Evolutionary conservation across 108 stramenopile genomes (phyloP), one percentile per base, ranked within the genome.

Genomic region (Cyclostephanos invisitatus): DNA sequence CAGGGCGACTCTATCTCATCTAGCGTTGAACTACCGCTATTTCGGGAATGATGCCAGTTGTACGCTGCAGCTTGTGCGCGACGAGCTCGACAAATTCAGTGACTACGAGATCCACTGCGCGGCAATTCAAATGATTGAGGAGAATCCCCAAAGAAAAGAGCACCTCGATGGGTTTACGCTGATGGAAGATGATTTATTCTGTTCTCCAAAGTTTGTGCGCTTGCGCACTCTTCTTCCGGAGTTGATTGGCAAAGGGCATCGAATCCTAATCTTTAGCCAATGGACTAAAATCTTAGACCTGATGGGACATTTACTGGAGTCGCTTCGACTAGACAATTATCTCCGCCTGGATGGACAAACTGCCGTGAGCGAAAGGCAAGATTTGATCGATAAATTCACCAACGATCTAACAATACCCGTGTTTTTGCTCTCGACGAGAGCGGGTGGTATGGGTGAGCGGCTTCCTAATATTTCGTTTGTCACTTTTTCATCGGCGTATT

Each of bases 81-180:
- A 89, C 53, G 97, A 98, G 62, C 48, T 98, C 1, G 77, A 87
- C 10, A 74, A 82, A 28, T 92, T 89, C 65, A 84, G 81, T 59
- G 98, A 98, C 70, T 98, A 91, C 66, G 83, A 89, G 21, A 84
- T 96, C 46, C 95, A 96, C 63, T 74, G 86, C 27, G 85, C 85
- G 21, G 87, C 89, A n/a, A 47, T 86, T 29, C 84, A 86, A 2
- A 80, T 96, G 56, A 83, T 92, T 14, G 86, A 84, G 37, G 84
- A 90, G 42, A 88, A 89, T 72, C 69, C 79, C 29, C 63, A 60
- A 50, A 82, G 89, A 14, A 67, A 76, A 27, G 64, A 60, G 18
- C 60, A 75, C 35, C 75, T 94, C 25, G 78, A 83, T 18, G 78
- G 74, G 24, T 94, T 86, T 36, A 65, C 84, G 32, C 62, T 92